Conservation (phyloP, 2,329 filamentous ascomycete species). For the Trichocomaceae sp. region DNA sequence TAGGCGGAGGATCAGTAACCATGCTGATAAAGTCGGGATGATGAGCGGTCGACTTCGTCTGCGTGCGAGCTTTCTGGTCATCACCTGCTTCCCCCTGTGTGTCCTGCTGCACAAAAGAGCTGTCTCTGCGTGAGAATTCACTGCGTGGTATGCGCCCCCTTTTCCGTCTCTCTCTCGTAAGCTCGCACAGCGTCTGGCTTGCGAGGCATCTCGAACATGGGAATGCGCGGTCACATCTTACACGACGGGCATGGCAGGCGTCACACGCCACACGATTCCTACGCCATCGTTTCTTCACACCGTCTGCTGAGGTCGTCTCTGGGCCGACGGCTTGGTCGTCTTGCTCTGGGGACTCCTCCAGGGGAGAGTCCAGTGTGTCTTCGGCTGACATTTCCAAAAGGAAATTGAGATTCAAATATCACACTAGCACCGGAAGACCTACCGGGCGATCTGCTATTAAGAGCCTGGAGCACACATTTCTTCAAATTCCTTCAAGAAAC, state of each 20-base stretch:
- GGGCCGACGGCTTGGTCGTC: background rate
- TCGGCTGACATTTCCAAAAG: background rate
- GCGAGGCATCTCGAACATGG: conserved; percentile 88
- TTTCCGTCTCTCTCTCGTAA: conserved; percentile 87
- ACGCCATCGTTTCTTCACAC: conserved; percentile 31
- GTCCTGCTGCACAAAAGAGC: conserved; percentile 5
- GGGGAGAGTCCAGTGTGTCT: background rate
- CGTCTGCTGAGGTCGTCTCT: conserved; percentile 11
- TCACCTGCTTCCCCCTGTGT: background rate
- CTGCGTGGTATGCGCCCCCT: conserved; percentile 71
- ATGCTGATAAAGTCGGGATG: conserved; percentile 12
- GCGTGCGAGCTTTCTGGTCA: background rate
- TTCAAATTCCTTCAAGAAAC: background rate
- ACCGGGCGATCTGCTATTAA: background rate
- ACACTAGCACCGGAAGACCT: background rate
- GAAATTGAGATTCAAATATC: background rate
- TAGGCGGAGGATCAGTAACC: conserved; percentile 11
- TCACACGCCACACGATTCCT: conserved; percentile 62
- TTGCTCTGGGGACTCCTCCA: conserved; percentile 2
- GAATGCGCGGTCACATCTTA: conserved; percentile 86
- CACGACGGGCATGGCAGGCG: conserved; percentile 88
- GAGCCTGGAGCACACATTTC: background rate
- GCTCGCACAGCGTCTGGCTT: conserved; percentile 65
- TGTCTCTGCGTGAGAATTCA: conserved; percentile 45
- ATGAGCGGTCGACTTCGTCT: background rate